phyloP scores from a whole-genome alignment of 1,284 basidiomycete species.

The Coriolopsis trogii region DNA sequence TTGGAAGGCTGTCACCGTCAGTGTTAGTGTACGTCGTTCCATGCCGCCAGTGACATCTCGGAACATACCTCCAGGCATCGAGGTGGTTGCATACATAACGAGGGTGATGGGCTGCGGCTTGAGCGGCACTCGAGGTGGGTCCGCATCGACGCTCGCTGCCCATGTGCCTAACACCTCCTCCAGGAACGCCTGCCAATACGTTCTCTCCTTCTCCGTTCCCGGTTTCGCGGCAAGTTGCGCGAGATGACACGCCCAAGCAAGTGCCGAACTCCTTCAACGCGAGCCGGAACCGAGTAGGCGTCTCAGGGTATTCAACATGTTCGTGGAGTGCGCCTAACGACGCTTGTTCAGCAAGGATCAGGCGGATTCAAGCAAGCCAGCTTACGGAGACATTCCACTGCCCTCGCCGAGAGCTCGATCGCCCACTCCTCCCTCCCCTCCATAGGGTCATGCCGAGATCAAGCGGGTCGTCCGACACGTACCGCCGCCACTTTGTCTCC shows the following conservation, averaged over 20 bases:
- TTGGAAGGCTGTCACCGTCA: no score
- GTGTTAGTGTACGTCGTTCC: no score
- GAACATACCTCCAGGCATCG: constrained; percentile 27
- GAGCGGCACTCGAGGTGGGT: constrained; percentile 9
- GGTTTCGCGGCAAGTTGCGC: background rate
- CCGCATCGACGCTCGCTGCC: constrained; percentile 8
- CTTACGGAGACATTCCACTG: constrained; percentile 22
- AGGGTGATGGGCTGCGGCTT: constrained; percentile 25
- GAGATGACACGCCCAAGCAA: constrained; percentile 27
- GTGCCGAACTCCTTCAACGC: constrained; percentile 34
- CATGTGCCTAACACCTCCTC: constrained; percentile 12
- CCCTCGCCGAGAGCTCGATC: constrained; percentile 18
- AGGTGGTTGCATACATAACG: constrained; percentile 28
- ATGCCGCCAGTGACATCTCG: no score
- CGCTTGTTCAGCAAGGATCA: background rate
- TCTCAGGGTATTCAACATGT: constrained; percentile 25
- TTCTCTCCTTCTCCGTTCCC: constrained; percentile 12
- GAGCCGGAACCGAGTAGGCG: constrained; percentile 23
- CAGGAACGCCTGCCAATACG: constrained; percentile 20
- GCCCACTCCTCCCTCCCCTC: constrained; percentile 32
- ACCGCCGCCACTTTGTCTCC: constrained; percentile 27
- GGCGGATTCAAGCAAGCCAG: background rate
- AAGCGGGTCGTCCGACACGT: constrained; percentile 30
- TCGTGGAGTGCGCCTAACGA: constrained; percentile 15
- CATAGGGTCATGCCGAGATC: constrained; percentile 35